Conservation (phyloP, 2,329 filamentous ascomycete species). For the Sporothrix mexicana region DNA sequence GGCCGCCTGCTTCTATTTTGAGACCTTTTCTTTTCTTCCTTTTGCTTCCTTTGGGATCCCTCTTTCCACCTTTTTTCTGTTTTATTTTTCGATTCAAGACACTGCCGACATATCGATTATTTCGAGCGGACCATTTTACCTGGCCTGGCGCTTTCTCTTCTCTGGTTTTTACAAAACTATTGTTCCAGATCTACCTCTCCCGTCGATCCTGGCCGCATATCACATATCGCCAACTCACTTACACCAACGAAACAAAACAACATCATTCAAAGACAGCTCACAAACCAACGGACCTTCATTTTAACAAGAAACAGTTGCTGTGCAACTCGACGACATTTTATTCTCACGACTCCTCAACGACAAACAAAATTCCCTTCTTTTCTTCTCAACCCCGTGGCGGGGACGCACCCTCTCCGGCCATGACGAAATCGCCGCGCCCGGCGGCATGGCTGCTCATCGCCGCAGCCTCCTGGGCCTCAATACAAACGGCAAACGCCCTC, state of each 20-base stretch:
- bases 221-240: constrained; percentile 26
- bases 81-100: neutral
- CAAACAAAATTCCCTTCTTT: neutral
- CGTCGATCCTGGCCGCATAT: constrained; percentile 19
- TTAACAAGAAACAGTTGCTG: constrained; percentile 5
- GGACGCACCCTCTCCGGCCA: constrained; percentile 16
- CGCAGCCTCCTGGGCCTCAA: constrained; percentile 41
- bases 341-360: neutral
- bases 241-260: neutral
- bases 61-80: neutral
- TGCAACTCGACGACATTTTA: neutral
- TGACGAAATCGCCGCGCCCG: constrained; percentile 40
- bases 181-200: constrained; percentile 25
- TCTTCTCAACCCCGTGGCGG: neutral
- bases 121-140: constrained; percentile 19
- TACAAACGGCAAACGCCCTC: constrained; percentile 43
- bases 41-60: neutral
- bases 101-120: constrained; percentile 24
- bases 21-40: neutral
- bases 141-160: constrained; percentile 15
- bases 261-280: neutral
- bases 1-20: constrained; percentile 32
- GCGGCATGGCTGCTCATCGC: constrained; percentile 47
- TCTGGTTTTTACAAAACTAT: constrained; percentile 21
- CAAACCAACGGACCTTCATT: neutral